Evolutionary conservation across 768 basidiomycete genomes (phyloP).

Genomic region (Suillus subaureus): DNA sequence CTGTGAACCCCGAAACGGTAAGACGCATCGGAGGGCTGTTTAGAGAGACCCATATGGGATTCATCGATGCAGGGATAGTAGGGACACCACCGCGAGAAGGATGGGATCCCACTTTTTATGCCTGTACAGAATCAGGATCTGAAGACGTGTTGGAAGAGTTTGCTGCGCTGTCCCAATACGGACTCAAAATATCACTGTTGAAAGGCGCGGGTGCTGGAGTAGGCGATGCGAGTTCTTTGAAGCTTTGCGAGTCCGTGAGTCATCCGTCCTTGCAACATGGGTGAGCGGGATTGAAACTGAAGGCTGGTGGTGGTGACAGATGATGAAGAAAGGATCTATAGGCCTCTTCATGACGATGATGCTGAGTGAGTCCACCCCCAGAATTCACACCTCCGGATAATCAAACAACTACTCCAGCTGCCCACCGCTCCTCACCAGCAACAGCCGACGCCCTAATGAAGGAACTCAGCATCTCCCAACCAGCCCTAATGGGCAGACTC

Average conservation of each 20-base stretch:
- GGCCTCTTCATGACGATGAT: slow-evolving; percentile 55
- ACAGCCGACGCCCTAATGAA: slow-evolving; percentile 53
- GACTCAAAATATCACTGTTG: slow-evolving; percentile 44
- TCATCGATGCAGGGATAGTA: slow-evolving; percentile 58
- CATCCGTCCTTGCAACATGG: background rate
- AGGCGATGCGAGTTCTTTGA: slow-evolving; percentile 57
- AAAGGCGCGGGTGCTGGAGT: slow-evolving; percentile 49
- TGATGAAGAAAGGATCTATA: slow-evolving; percentile 54
- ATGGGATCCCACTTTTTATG: slow-evolving; percentile 57
- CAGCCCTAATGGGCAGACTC: slow-evolving; percentile 44
- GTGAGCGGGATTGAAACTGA: too few relatives aligned
- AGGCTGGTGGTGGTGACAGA: slow-evolving; percentile 32
- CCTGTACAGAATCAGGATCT: slow-evolving; percentile 34
- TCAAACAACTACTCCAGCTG: slow-evolving; percentile 33
- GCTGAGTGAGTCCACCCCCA: slow-evolving; percentile 21
- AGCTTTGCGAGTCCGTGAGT: slow-evolving; percentile 61
- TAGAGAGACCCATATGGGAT: slow-evolving; percentile 32
- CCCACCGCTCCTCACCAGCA: slow-evolving; percentile 53
- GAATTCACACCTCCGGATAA: background rate
- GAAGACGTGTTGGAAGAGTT: slow-evolving; percentile 39
- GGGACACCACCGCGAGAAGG: slow-evolving; percentile 50
- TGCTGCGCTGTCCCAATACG: slow-evolving; percentile 37
- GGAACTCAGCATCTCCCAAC: slow-evolving; percentile 50
- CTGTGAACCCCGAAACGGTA: slow-evolving; percentile 52
- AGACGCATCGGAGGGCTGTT: slow-evolving; percentile 48